Conservation (phyloP, 2,329 filamentous ascomycete genomes). For the Verticillium zaregamsianum region DNA sequence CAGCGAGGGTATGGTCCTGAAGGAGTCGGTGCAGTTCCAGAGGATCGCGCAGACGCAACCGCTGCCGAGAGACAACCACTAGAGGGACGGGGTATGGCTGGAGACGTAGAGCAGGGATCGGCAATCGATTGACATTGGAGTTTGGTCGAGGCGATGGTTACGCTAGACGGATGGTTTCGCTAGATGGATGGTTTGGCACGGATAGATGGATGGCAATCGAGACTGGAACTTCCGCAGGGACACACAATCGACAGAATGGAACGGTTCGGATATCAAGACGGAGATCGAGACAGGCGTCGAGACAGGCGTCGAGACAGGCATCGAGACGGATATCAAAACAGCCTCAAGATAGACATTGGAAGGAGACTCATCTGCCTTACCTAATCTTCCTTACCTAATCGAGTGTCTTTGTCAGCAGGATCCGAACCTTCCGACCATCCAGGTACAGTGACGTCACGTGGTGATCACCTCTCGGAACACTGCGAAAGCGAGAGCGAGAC, state of each 20-base stretch:
- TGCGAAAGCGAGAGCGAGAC: too few species aligned
- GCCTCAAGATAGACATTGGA: too few species aligned
- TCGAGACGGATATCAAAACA: too few species aligned
- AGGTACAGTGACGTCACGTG: neutral
- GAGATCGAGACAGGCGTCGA: too few species aligned
- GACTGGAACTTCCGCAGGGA: neutral
- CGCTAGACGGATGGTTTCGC: neutral
- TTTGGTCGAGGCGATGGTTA: neutral
- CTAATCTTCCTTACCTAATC: too few species aligned
- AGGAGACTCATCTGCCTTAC: too few species aligned
- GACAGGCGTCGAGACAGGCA: too few species aligned
- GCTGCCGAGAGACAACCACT: constrained; percentile 41
- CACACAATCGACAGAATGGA: too few species aligned
- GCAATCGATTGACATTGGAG: neutral
- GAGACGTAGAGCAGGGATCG: neutral
- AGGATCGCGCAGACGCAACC: constrained; percentile 36
- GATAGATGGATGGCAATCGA: neutral
- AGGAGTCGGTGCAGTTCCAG: constrained; percentile 40
- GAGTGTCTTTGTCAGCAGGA: too few species aligned
- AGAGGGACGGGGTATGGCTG: neutral
- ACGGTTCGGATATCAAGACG: too few species aligned
- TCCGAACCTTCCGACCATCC: neutral
- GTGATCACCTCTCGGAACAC: neutral
- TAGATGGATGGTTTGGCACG: neutral
- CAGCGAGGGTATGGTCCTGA: constrained; percentile 42